Conservation (phyloP, 768 basidiomycete genomes). For the Leucogyrophana mollusca region DNA sequence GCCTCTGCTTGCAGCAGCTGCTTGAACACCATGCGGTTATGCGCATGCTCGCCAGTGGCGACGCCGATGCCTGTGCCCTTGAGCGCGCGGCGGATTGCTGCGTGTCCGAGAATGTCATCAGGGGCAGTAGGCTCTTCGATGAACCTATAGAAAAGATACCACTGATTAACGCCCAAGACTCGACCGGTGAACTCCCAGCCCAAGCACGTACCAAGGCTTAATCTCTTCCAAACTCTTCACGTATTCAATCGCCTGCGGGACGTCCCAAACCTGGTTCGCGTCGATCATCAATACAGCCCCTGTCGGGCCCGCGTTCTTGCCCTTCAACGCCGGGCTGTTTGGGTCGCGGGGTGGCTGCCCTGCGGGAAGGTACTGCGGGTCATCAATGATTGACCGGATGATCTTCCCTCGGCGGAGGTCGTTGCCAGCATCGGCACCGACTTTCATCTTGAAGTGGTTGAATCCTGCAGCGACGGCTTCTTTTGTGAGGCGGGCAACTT, state of each 20-base stretch:
- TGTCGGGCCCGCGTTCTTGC: conserved; percentile 93
- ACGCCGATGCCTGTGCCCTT: conserved; percentile 83
- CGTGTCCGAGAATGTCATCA: conserved; percentile 87
- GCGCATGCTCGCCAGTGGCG: conserved; percentile 92
- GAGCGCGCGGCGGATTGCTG: conserved; percentile 73
- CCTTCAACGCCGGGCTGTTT: conserved; percentile 58
- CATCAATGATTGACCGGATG: conserved; percentile 94
- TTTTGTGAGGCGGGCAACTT: conserved; percentile 80
- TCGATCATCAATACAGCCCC: conserved; percentile 97
- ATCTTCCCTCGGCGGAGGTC: conserved; percentile 86
- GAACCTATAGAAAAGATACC: conserved; percentile 54
- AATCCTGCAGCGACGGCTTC: conserved; percentile 86
- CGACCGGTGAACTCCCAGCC: too few species aligned
- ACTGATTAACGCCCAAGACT: too few species aligned
- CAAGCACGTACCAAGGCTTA: conserved; percentile 74
- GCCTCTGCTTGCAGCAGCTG: conserved; percentile 88
- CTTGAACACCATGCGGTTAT: conserved; percentile 93
- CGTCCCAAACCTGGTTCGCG: conserved; percentile 97
- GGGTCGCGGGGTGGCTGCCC: conserved; percentile 59
- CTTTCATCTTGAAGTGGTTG: conserved; percentile 99
- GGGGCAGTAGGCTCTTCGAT: conserved; percentile 94
- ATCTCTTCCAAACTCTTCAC: conserved; percentile 75
- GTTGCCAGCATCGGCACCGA: conserved; percentile 78
- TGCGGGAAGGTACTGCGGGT: conserved; percentile 77
- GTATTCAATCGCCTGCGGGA: conserved; percentile 89